Conservation (phyloP, 2,329 filamentous ascomycete species). For the Fusarium musae region DNA sequence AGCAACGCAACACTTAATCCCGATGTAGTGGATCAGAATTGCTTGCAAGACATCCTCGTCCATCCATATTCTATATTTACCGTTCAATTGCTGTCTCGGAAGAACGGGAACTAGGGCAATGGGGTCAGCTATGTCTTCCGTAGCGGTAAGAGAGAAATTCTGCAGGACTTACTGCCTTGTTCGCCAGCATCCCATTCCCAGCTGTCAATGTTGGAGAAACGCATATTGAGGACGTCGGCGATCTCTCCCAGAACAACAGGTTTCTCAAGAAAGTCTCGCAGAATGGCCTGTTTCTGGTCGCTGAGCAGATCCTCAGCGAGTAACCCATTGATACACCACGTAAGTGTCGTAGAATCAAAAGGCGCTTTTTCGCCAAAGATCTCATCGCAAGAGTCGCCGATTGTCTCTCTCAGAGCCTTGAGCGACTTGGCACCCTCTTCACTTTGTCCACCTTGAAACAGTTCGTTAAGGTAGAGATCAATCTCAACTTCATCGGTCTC, state of each 20-base stretch:
- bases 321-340: neutral
- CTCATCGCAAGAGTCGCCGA: neutral
- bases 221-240: neutral
- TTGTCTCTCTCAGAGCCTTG: neutral
- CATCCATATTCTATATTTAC: slow-evolving; percentile 3
- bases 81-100: neutral
- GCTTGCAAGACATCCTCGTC: neutral
- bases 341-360: neutral
- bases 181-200: slow-evolving; percentile 5
- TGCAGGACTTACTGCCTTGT: neutral
- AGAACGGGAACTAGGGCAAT: neutral
- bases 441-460: neutral
- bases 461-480: neutral
- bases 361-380: neutral
- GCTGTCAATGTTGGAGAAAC: neutral
- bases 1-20: neutral
- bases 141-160: no score
- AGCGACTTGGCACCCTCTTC: neutral
- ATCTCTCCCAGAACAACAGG: slow-evolving; percentile 3
- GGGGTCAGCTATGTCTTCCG: neutral
- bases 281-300: slow-evolving; percentile 3
- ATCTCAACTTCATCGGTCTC: neutral
- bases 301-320: neutral
- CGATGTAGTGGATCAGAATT: neutral
- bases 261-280: slow-evolving; percentile 2